These are phyloP conservation scores for Graphiopsis chlorocephala DNA, from an alignment of 2,329 filamentous ascomycete genomes.

Conservation along the genomic window DNA sequence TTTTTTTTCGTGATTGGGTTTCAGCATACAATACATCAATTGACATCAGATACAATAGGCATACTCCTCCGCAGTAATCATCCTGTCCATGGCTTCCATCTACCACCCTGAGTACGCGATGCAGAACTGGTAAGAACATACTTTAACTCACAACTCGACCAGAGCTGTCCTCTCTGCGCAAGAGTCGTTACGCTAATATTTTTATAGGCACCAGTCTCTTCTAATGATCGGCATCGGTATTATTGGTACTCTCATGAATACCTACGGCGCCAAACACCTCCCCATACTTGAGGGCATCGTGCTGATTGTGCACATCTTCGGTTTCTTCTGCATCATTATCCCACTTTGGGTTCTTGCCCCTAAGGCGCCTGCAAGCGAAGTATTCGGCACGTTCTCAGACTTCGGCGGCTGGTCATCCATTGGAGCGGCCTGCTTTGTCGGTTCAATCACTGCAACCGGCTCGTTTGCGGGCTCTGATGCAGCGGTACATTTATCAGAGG, in stretches of 20 bases:
- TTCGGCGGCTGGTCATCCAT: conserved; percentile 38
- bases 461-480: conserved; percentile 27
- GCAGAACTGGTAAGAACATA: conserved; percentile 22
- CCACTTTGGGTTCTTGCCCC: conserved; percentile 32
- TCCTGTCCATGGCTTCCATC: conserved; percentile 13
- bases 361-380: conserved; percentile 15
- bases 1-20: not conserved
- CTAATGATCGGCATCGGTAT: conserved; percentile 37
- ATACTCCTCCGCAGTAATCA: conserved; percentile 5
- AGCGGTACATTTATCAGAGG: conserved; percentile 34
- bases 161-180: not conserved
- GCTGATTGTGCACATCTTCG: conserved; percentile 30
- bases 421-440: conserved; percentile 32
- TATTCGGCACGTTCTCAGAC: conserved; percentile 38
- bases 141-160: not conserved
- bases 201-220: conserved; percentile 25
- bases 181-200: not conserved
- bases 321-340: conserved; percentile 32
- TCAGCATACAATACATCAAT: not conserved
- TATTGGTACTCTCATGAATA: conserved; percentile 32
- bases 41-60: not conserved
- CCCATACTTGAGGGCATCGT: conserved; percentile 39
- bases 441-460: conserved; percentile 30
- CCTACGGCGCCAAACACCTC: conserved; percentile 34
- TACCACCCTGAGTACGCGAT: conserved; percentile 24